Base-by-base conservation (phyloP, 805 yeast genomes). In the Schwanniomyces polymorphus region DNA sequence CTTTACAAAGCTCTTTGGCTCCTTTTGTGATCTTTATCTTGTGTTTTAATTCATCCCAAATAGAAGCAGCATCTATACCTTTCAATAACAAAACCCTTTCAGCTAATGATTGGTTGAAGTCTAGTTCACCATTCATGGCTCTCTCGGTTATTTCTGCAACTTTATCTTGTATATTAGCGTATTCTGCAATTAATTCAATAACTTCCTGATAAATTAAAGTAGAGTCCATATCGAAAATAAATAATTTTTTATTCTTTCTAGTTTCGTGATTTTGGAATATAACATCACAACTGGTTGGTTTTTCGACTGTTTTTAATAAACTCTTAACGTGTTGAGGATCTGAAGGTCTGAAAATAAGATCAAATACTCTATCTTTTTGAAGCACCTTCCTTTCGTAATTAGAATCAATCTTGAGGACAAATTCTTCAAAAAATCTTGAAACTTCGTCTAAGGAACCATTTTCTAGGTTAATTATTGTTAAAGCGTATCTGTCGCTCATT, bases 101-200 rank as follows among this genome's bases (percentile, higher is more conserved):
- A 1, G 74, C 74, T 41, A 94, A 72, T 0, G 97, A 88, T 55
- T 87, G 88, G 51, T 80, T 82, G 74, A 94, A 94, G 63, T 94
- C 98, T 16, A 94, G 72, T 61, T 92, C 97, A 25, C 97, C 97
- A 58, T 92, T 91, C 99, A 94, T 94, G 17, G 99, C 98, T 23
- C 89, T 77, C 34, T 86, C 89, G 2, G 99, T 94, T 57, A 94
- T 91, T 27, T 78, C 86, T 5, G 92, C 87, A 6, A 94, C 99
- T 63, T 89, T 75, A 5, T 78, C 82, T 60, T 94, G 97, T 28
- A 94, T 96, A 54, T 80, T 78, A n/a, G 97, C 98, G 58, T 88
- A 86, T 0, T 90, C 90, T 2, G 99, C 99, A 54, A 94, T 92
- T 61, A 94, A 68, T 62, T 94, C 99, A 56, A 94, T 94, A 34